These are phyloP conservation scores for Komagataella populi DNA, from an alignment of 805 yeast genomes.

Conservation along the genomic window DNA sequence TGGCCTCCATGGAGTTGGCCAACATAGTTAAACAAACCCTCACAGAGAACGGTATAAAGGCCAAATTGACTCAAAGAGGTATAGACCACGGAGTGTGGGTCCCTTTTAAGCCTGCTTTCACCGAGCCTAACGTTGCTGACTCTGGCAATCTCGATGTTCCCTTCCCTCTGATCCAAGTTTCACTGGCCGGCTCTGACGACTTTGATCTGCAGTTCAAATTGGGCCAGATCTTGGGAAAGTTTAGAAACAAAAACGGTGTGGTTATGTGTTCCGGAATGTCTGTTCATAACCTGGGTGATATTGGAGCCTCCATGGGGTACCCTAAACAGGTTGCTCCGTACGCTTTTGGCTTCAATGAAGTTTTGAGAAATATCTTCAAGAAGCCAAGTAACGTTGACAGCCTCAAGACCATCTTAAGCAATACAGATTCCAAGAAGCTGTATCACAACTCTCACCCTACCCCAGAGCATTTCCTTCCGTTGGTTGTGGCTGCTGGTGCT, in stretches of 20 bases:
- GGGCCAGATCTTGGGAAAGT: slow-evolving; percentile 39
- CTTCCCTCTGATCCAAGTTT: slow-evolving; percentile 36
- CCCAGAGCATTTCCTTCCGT: slow-evolving; percentile 59
- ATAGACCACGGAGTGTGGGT: slow-evolving; percentile 81
- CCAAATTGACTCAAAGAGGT: slow-evolving; percentile 41
- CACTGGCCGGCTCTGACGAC: slow-evolving; percentile 27
- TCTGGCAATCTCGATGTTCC: slow-evolving; percentile 27
- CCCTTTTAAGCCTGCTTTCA: slow-evolving; percentile 61
- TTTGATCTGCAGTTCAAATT: slow-evolving; percentile 32
- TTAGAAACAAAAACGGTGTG: slow-evolving; percentile 37
- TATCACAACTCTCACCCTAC: slow-evolving; percentile 54
- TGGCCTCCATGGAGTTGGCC: slow-evolving; percentile 28
- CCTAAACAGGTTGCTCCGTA: slow-evolving; percentile 25
- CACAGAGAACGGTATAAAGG: slow-evolving; percentile 24
- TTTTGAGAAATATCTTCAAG: slow-evolving; percentile 27
- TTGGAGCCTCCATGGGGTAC: slow-evolving; percentile 17
- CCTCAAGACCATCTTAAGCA: slow-evolving; percentile 12
- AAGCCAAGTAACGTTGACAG: slow-evolving; percentile 18
- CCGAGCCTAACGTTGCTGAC: slow-evolving; percentile 19
- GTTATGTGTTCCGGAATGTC: slow-evolving; percentile 66
- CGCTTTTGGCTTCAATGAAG: slow-evolving; percentile 33
- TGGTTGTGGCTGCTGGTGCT: slow-evolving; percentile 48
- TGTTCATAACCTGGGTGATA: slow-evolving; percentile 59
- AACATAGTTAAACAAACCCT: slow-evolving; percentile 28
- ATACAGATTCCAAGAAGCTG: slow-evolving; percentile 16